Evolutionary conservation across 140 eudicot genomes (phyloP).

Genomic region (Anethum foeniculum): DNA sequence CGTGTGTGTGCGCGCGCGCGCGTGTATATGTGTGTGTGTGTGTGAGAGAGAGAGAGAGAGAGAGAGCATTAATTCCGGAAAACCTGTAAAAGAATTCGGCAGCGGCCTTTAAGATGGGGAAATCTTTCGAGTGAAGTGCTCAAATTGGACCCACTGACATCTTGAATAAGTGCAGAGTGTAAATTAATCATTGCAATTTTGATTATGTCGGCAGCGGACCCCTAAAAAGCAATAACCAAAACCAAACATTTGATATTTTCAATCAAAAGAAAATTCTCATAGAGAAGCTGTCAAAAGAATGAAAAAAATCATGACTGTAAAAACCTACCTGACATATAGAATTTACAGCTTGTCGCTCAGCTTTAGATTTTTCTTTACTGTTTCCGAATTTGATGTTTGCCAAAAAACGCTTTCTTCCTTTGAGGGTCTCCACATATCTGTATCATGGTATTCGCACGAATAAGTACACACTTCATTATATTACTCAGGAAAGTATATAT

Average conservation of each 20-base stretch:
- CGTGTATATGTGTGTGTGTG: not conserved
- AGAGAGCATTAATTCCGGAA: not conserved
- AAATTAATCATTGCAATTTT: conserved; percentile 84
- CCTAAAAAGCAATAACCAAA: conserved; percentile 34
- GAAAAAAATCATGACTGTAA: not conserved
- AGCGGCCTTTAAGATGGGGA: conserved; percentile 71
- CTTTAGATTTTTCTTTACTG: conserved; percentile 85
- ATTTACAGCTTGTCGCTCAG: conserved; percentile 98
- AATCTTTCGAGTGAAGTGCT: conserved; percentile 34
- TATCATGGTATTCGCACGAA: conserved; percentile 22
- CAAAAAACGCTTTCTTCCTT: conserved; percentile 86
- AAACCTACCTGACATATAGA: conserved; percentile 80
- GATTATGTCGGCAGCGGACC: conserved; percentile 93
- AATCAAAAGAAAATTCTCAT: not conserved
- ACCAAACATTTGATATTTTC: not conserved
- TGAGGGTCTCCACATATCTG: conserved; percentile 81
- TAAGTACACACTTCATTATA: not conserved
- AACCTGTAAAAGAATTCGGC: conserved; percentile 93
- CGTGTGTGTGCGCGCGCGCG: not conserved
- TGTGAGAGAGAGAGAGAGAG: not conserved
- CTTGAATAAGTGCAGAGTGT: conserved; percentile 57
- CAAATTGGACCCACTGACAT: conserved; percentile 28
- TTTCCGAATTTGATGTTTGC: conserved; percentile 78
- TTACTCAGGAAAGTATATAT: not conserved
- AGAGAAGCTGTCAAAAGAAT: not conserved